Conservation (phyloP, 225 moss, liverwort and hornwort species). For the Physcomitrium patens region DNA sequence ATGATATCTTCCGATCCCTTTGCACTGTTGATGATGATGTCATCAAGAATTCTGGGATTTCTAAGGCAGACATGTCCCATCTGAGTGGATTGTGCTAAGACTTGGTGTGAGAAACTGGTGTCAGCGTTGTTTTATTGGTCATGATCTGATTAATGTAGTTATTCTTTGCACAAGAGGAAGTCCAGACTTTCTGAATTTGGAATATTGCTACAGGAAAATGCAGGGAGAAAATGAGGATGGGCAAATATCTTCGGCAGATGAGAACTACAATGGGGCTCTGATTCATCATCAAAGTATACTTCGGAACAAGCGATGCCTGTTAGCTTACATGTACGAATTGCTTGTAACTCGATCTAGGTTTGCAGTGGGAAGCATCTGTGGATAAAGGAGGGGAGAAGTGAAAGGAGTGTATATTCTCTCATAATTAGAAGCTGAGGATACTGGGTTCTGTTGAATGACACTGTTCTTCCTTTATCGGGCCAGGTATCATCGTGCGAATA, state of each 20-base stretch:
- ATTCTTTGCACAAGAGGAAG: background rate
- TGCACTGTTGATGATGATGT: slow-evolving; percentile 9
- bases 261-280: slow-evolving; percentile 81
- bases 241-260: slow-evolving; percentile 54
- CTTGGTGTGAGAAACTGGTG: background rate
- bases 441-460: slow-evolving; percentile 16
- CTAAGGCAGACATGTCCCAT: background rate
- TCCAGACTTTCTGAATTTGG: slow-evolving; percentile 13
- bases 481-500: slow-evolving; percentile 87
- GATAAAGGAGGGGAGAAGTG: background rate
- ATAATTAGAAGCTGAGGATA: background rate
- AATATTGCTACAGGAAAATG: slow-evolving; percentile 55
- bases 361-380: background rate
- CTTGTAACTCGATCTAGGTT: background rate
- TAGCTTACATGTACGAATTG: slow-evolving; percentile 85
- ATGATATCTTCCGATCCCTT: slow-evolving; percentile 11
- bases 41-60: background rate
- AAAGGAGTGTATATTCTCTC: background rate
- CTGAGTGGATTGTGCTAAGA: background rate
- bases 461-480: slow-evolving; percentile 26
- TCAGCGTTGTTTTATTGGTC: background rate
- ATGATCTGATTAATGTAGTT: background rate
- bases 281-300: slow-evolving; percentile 95
- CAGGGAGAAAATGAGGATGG: slow-evolving; percentile 54
- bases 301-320: slow-evolving; percentile 94